Base-by-base conservation (phyloP, 345 rosid species). In the Nasturtium officinale region DNA sequence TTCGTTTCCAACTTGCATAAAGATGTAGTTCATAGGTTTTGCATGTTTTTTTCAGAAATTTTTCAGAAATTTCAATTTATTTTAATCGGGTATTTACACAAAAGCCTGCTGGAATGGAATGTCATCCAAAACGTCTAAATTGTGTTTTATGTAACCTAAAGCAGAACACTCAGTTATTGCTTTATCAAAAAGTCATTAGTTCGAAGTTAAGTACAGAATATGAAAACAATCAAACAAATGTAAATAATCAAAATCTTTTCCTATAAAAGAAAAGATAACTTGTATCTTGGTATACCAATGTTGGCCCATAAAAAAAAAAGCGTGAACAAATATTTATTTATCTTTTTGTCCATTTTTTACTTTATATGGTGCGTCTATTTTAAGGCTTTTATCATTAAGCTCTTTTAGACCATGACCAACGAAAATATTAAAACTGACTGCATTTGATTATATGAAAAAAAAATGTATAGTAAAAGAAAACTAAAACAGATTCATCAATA, bases 1-100 rank as follows among this genome's bases (percentile, higher is more conserved):
- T 76, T 76, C 71, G 71, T 76, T 76, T 69, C 79, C 66, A n/a
- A 61, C 60, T 76, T 55, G 66, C 66, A n/a, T n/a, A n/a, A n/a
- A n/a, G n/a, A n/a, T n/a, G n/a, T n/a, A n/a, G n/a, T n/a, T n/a
- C 29, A 37, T 40, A 40, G 5, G 40, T 15, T 32, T 69, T 13
- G 25, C 35, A 21, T 9, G 3, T 2, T 10, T 43, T 45, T 45
- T 10, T 33, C 15, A 0, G 15, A 15, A 5, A 47, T 18, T 47
- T 18, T 28, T 7, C 35, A 32, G n/a, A n/a, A n/a, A n/a, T n/a
- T n/a, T n/a, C n/a, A 1, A 1, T 3, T 15, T 15, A 32, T 46
- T 45, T 21, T 3, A 69, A 47, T 20, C 10, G 25, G 3, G 32
- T 26, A 62, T 42, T 51, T 15, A 53, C 2, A 53, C 2, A 62